Evolutionary conservation across 257 asterid species (phyloP).

Genomic region (Plectranthus barbatus): DNA sequence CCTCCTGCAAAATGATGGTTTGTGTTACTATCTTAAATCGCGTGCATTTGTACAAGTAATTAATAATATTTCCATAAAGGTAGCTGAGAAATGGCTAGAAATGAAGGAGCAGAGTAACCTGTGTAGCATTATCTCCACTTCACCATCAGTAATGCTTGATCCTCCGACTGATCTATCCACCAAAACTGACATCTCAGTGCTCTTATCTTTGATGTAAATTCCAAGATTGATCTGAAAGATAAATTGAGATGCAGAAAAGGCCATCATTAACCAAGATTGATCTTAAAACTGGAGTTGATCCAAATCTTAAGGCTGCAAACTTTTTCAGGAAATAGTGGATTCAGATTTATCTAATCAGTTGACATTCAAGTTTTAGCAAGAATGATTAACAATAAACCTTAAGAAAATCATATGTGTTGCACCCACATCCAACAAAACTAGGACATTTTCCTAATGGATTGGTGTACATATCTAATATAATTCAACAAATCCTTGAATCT

Average conservation of each 20-base stretch:
- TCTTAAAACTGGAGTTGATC: neutral
- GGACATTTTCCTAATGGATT: neutral
- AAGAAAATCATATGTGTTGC: neutral
- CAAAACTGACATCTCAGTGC: slow-evolving; percentile 73
- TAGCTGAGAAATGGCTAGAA: neutral
- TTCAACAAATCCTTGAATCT: neutral
- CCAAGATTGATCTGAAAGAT: slow-evolving; percentile 83
- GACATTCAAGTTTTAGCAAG: neutral
- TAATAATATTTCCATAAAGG: neutral
- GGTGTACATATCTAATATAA: neutral
- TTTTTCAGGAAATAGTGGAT: too few relatives aligned
- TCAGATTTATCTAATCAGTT: neutral
- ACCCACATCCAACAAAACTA: neutral
- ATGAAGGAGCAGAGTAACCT: slow-evolving; percentile 34
- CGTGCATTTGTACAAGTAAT: neutral
- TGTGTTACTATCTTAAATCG: slow-evolving; percentile 4
- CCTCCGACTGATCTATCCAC: slow-evolving; percentile 97
- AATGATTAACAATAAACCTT: neutral
- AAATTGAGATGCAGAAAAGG: neutral
- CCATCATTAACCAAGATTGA: neutral
- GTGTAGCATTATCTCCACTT: slow-evolving; percentile 90
- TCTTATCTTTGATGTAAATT: slow-evolving; percentile 64
- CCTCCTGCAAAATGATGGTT: slow-evolving; percentile 55
- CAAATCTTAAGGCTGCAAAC: neutral
- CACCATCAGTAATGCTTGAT: slow-evolving; percentile 75